Base-by-base conservation (phyloP, 768 basidiomycete species). In the Tephrocybe sp. region DNA sequence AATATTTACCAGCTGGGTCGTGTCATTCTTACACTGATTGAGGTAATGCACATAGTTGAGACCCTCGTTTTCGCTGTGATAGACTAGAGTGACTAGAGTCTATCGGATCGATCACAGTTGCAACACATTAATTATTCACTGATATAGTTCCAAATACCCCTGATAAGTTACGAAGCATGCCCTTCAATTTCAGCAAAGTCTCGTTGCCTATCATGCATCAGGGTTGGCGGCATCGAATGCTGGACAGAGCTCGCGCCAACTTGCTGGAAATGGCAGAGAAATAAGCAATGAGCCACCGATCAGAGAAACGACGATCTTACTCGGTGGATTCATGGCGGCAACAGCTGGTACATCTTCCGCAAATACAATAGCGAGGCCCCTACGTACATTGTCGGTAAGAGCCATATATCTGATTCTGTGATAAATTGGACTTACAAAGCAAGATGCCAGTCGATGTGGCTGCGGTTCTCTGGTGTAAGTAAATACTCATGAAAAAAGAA, bases 391-490 rank as follows among this genome's bases (percentile, higher is more conserved):
- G 18, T 5, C 16, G n/a, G 11, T 21, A 6, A 26, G 26, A 21
- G 21, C n/a, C 34, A 39, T 18, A 19, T 27, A 39, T 25, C 35
- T 12, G 21, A 21, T 15, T n/a, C n/a, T n/a, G n/a, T n/a, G n/a
- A n/a, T n/a, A n/a, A n/a, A n/a, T n/a, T n/a, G 18, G 32, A 61
- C 67, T 42, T 55, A 70, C 69, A 62, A 54, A 49, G 73, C 69
- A 27, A 78, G 59, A 60, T 79, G 76, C 75, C 76, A 79, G 51
- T 76, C 72, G 52, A 74, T 74, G 56, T 72, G 72, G 52, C 68
- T 69, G n/a, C n/a, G 21, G 7, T 9, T 7, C 16, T 5, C 8
- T 12, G n/a, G 36, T 37, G 4, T 19, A 3, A 18, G n/a, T 12
- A 16, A 19, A 19, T 21, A 37, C 18, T 5, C 8, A 7, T 6